Conservation (phyloP, 75 land plant genomes). For the Chamaecyparis obtusa region DNA sequence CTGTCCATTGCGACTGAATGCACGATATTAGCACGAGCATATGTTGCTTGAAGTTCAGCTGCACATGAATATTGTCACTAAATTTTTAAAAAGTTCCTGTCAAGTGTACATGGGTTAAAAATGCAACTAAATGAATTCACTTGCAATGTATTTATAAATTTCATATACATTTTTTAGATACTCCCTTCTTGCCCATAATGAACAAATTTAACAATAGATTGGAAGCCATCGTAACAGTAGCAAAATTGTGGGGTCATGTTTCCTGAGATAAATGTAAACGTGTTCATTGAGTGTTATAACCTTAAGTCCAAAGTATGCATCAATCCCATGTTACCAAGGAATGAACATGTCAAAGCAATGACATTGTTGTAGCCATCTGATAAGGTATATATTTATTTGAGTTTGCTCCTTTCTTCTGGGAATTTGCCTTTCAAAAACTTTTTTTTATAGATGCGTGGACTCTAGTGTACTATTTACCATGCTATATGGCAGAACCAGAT, state of each 20-base stretch:
- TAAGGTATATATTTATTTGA: neutral
- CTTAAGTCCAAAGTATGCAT: neutral
- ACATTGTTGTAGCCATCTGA: neutral
- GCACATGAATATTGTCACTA: neutral
- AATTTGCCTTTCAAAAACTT: neutral
- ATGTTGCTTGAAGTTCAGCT: neutral
- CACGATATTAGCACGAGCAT: neutral
- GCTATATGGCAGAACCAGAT: neutral
- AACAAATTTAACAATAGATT: neutral
- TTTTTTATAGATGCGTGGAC: neutral
- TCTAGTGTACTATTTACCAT: neutral
- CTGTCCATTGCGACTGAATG: neutral
- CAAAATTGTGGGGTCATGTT: neutral
- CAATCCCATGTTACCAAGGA: neutral
- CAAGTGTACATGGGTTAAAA: neutral
- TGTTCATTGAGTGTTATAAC: neutral
- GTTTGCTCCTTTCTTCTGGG: neutral
- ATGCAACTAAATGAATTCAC: neutral
- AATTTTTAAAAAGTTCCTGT: neutral
- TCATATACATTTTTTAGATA: neutral
- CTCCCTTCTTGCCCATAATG: neutral
- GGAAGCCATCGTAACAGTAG: neutral
- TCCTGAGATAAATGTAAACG: neutral
- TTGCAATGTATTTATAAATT: neutral
- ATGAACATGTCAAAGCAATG: neutral